Base-by-base conservation (phyloP, 1,139 yeast genomes). In the Candida pseudoviswanathii region DNA sequence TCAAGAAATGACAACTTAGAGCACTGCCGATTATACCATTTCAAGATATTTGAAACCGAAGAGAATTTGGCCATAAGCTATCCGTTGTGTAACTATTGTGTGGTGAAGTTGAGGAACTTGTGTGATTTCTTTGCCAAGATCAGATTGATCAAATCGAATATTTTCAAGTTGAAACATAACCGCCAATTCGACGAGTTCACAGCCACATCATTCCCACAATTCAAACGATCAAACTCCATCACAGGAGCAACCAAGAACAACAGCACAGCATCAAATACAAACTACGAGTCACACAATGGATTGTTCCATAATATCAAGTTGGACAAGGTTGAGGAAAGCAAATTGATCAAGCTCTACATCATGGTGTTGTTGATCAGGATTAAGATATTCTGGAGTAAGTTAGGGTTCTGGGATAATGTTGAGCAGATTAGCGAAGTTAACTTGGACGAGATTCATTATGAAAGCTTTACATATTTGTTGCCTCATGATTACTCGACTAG, bases 81-180 rank as follows among this genome's bases (percentile, higher is more conserved):
- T 59, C 90, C 96, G n/a, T 72, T 92, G 44, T 94, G 98, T 65
- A 86, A 86, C 57, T 86, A 82, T 62, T 94, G 98, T 68, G 74
- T 92, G 46, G 78, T 85, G 49, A 85, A 90, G 58, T 79, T 91
- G 47, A 80, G 98, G 58, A 83, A 88, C 52, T 82, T 86, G 31
- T 85, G 96, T 70, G 94, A 90, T 55, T 78, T 88, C 59, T 83
- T 85, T 67, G 86, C 94, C 48, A 84, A 87, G 58, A 68, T 90
- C 54, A 77, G 96, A 56, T 75, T 86, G 11, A 70, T 89, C 38
- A 79, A 85, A 56, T 73, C 72, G 66, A 77, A 77, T 58, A 68
- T 77, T 41, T 75, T 74, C 61, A 73, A 72, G 55, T 58, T 76
- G 46, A 56, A 62, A 44, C 74, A 51, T 37, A 54, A 53, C 40